A percentile compares a stretch with the other conserved stretches of the same genome.
Evolutionary conservation across 176 grass and related monocot genomes (phyloP).

Genomic region (Oropetium thomaeum): DNA sequence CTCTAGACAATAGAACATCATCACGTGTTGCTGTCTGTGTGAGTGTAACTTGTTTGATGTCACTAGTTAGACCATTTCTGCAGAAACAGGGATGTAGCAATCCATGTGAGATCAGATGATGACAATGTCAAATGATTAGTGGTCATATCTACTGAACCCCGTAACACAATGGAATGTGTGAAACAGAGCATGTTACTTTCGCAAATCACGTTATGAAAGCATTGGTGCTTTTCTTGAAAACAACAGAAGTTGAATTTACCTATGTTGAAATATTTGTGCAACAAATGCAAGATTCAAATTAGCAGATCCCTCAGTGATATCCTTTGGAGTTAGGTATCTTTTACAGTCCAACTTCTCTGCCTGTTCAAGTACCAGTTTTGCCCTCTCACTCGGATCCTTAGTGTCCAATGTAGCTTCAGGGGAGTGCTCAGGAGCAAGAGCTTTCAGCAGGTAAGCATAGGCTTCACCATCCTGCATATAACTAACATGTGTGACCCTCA

Average conservation of each 20-base stretch:
- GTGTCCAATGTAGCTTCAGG: constrained; percentile 57
- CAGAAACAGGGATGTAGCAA: constrained; percentile 15
- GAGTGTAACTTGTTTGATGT: constrained; percentile 64
- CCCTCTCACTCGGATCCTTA: constrained; percentile 81
- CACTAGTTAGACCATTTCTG: constrained; percentile 94
- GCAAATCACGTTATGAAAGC: not conserved
- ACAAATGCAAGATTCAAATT: constrained; percentile 99
- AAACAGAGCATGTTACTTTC: not conserved
- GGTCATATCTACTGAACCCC: not conserved
- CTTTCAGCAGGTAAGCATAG: constrained; percentile 97
- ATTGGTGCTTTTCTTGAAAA: not conserved
- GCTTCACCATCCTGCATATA: constrained; percentile 85
- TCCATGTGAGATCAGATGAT: constrained; percentile 20
- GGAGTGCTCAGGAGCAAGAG: constrained; percentile 91
- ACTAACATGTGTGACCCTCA: constrained; percentile 26
- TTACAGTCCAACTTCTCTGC: constrained; percentile 97
- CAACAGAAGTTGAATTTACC: constrained; percentile 43
- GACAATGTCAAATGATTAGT: constrained; percentile 7
- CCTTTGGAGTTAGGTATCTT: constrained; percentile 90
- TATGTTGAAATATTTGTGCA: constrained; percentile 97
- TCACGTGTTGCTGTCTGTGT: constrained; percentile 56
- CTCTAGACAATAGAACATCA: constrained; percentile 84
- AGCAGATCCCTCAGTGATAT: constrained; percentile 95
- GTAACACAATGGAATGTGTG: not conserved
- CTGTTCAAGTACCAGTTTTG: constrained; percentile 93